phyloP scores from a whole-genome alignment of 1,284 basidiomycete genomes.

The Austroboletus niveus region DNA sequence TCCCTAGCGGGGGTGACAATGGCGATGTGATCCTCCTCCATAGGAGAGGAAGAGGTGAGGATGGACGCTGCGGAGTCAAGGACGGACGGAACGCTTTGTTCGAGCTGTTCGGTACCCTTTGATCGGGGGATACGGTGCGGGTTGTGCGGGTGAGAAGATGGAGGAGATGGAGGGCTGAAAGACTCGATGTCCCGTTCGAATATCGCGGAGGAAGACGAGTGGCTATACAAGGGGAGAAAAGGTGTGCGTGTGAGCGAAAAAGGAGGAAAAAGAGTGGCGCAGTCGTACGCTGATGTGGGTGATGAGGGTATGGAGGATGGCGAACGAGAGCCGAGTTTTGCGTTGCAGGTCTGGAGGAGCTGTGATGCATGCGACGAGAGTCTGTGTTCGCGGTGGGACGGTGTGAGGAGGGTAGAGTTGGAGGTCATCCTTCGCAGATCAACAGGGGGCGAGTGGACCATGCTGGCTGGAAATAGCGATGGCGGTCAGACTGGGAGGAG shows the following conservation, averaged over 20 bases:
- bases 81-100: constrained; percentile 71
- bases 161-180: constrained; percentile 49
- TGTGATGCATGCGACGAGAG: constrained; percentile 43
- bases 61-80: constrained; percentile 71
- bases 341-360: constrained; percentile 38
- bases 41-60: constrained; percentile 45
- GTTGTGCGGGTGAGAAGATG: constrained; percentile 47
- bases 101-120: constrained; percentile 66
- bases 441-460: constrained; percentile 33
- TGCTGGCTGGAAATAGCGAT: constrained; percentile 10
- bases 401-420: constrained; percentile 39
- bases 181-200: constrained; percentile 82
- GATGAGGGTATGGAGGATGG: constrained; percentile 72
- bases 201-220: constrained; percentile 76
- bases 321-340: constrained; percentile 55
- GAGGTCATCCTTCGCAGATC: constrained; percentile 47
- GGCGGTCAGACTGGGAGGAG: no score
- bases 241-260: constrained; percentile 9
- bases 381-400: constrained; percentile 38
- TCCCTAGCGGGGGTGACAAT: constrained; percentile 54
- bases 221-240: constrained; percentile 39
- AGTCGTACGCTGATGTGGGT: constrained; percentile 64
- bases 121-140: constrained; percentile 72
- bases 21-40: constrained; percentile 50
- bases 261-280: constrained; percentile 13